phyloP scores from a whole-genome alignment of 306 rosid genomes.

The Dalbergia cochinchinensis region DNA sequence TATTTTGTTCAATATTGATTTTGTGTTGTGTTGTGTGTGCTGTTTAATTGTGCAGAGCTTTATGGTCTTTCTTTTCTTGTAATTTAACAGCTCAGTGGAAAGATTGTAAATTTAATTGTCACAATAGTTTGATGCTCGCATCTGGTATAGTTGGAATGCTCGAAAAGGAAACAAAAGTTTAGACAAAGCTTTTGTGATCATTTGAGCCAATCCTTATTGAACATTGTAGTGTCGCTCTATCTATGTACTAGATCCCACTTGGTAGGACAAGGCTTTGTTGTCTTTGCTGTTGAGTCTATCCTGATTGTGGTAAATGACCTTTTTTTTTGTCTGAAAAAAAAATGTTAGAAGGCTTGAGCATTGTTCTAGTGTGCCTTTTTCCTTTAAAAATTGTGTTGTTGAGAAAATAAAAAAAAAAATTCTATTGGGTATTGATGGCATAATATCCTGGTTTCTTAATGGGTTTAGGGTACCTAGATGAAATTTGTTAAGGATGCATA shows the following conservation, averaged over 20 bases:
- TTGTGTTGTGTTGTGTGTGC: background rate
- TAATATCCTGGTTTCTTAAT: background rate
- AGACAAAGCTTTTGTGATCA: background rate
- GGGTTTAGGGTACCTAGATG: background rate
- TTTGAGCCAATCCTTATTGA: slow-evolving; percentile 14
- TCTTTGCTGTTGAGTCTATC: too few species aligned
- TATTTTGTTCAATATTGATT: background rate
- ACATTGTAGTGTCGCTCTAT: too few species aligned
- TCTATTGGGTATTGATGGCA: background rate
- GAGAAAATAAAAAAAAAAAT: background rate
- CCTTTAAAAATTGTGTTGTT: background rate
- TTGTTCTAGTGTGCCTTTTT: background rate
- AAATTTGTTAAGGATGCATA: background rate
- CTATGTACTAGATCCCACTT: too few species aligned
- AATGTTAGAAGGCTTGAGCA: background rate
- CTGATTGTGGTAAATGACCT: too few species aligned
- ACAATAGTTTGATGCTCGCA: background rate
- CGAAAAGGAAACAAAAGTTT: background rate
- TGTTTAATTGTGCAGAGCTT: background rate
- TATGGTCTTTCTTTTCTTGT: background rate
- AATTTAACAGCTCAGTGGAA: slow-evolving; percentile 7
- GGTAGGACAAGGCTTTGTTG: too few species aligned
- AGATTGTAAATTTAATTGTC: slow-evolving; percentile 3
- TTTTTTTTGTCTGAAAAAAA: too few species aligned
- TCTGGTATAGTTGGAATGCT: background rate